A percentile compares a stretch with the other conserved stretches of the same genome.
These are phyloP conservation scores for Boletus sensibilis DNA, from an alignment of 768 basidiomycete species.

Conservation along the genomic window DNA sequence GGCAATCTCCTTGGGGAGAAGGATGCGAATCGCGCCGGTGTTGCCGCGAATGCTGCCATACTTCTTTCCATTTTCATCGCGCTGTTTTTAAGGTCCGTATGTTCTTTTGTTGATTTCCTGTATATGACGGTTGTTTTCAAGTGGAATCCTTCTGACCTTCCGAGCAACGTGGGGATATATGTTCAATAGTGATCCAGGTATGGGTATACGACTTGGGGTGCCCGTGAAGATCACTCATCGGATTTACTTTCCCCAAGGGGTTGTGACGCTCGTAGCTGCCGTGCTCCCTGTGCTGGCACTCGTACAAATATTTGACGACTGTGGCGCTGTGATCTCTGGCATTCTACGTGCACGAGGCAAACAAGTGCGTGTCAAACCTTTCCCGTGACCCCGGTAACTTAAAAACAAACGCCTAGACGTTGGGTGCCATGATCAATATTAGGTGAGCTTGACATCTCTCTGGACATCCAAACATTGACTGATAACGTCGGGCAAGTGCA, in stretches of 20 bases:
- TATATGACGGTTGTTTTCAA: conserved; percentile 20
- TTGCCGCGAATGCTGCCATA: conserved; percentile 65
- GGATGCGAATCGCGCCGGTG: conserved; percentile 66
- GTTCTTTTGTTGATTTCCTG: neutral
- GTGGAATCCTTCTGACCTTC: conserved; percentile 56
- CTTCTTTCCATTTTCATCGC: conserved; percentile 62
- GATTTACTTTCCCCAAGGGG: conserved; percentile 13
- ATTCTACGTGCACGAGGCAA: conserved; percentile 82
- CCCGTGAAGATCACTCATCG: neutral
- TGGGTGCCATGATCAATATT: conserved; percentile 78
- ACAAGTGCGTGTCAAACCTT: conserved; percentile 42
- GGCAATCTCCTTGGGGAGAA: conserved; percentile 87
- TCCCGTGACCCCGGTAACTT: neutral
- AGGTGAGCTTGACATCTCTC: conserved; percentile 39
- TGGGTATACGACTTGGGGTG: neutral
- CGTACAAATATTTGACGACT: conserved; percentile 82
- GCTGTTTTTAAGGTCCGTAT: conserved; percentile 54
- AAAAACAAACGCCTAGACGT: conserved; percentile 43
- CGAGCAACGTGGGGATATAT: conserved; percentile 68
- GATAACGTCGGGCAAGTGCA: conserved; percentile 35
- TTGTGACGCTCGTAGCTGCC: conserved; percentile 43
- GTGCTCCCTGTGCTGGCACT: conserved; percentile 76
- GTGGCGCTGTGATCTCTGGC: conserved; percentile 68
- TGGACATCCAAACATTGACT: neutral
- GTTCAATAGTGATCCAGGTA: conserved; percentile 68